These are phyloP conservation scores for Incumbomyces delicatus DNA, from an alignment of 2,329 filamentous ascomycete species.

Conservation along the genomic window DNA sequence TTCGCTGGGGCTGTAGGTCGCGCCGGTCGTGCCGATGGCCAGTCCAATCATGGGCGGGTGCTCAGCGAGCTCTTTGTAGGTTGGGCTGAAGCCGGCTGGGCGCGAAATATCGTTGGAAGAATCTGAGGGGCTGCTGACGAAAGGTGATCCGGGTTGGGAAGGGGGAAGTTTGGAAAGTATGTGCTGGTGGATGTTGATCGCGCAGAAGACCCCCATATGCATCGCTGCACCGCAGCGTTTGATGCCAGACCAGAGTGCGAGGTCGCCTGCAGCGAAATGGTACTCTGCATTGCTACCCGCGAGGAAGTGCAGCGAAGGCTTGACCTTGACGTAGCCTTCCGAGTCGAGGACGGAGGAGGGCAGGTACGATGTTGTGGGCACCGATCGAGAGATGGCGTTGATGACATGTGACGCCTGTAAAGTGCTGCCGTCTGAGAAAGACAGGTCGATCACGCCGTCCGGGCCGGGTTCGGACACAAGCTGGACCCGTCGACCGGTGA, in stretches of 20 bases:
- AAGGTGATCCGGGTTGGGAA: conserved; percentile 6
- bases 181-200: conserved; percentile 56
- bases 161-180: conserved; percentile 35
- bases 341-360: conserved; percentile 49
- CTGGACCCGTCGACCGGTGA: conserved; percentile 52
- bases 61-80: conserved; percentile 42
- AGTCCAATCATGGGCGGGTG: conserved; percentile 60
- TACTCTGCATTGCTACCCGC: conserved; percentile 30
- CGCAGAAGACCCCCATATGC: conserved; percentile 59
- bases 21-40: conserved; percentile 59
- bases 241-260: conserved; percentile 64
- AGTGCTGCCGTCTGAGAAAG: conserved; percentile 50
- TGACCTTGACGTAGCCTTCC: conserved; percentile 57
- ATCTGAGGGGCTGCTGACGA: neutral
- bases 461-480: conserved; percentile 22
- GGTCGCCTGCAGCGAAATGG: conserved; percentile 63
- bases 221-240: conserved; percentile 70
- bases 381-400: conserved; percentile 56
- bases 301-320: conserved; percentile 48
- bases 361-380: conserved; percentile 55
- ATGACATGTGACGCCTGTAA: conserved; percentile 57
- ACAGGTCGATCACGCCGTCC: conserved; percentile 31
- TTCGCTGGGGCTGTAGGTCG: conserved; percentile 49
- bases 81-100: conserved; percentile 29
- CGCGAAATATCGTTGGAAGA: conserved; percentile 23